Evolutionary conservation across 139 green algal genomes (phyloP), one percentile per base, ranked within the genome.

Genomic region (Chlorella vulgaris): DNA sequence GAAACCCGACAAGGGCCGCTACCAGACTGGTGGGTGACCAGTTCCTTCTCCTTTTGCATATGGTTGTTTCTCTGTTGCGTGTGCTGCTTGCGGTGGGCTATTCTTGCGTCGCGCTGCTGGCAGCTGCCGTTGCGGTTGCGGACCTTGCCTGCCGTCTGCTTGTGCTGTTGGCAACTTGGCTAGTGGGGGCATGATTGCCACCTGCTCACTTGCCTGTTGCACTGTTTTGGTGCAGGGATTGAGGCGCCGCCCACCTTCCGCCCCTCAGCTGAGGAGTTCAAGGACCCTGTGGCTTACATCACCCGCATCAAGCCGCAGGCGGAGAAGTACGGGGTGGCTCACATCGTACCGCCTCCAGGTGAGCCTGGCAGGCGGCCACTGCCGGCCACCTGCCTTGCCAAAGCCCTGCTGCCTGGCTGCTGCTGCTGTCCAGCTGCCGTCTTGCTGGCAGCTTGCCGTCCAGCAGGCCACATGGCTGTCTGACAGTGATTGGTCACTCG

Each of bases 231-330:
- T 36, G 50, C 71, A 60, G 87, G 61, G 43, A 42, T 96, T 0
- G 81, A 81, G 21, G 24, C 68, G 1, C 90, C 92, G 4, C 95
- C 94, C 0, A 86, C 86, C 28, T 98, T 92, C 80, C 77, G 81
- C 55, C 95, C 95, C 26, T 96, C 90, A 0, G 82, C 80, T 18
- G 92, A 95, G 61, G 87, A 98, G 80, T 98, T 96, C 62, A 0
- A 69, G 7, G 88, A 98, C 80, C 95, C 95, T 7, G 70, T 98
- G 7, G 83, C 84, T 8, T 98, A 95, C 88, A 95, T 98, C 31
- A 18, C 65, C 0, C 89, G 69, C 22, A 95, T 98, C 18, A 83
- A 82, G 28, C 43, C 76, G 0, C 74, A 93, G 42, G 94, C 90
- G 0, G 83, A 89, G 40, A 82, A 85, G 68, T 95, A 87, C 50